Base-by-base conservation (phyloP, 2,329 filamentous ascomycete species). In the Calonectria pseudoreteaudii region DNA sequence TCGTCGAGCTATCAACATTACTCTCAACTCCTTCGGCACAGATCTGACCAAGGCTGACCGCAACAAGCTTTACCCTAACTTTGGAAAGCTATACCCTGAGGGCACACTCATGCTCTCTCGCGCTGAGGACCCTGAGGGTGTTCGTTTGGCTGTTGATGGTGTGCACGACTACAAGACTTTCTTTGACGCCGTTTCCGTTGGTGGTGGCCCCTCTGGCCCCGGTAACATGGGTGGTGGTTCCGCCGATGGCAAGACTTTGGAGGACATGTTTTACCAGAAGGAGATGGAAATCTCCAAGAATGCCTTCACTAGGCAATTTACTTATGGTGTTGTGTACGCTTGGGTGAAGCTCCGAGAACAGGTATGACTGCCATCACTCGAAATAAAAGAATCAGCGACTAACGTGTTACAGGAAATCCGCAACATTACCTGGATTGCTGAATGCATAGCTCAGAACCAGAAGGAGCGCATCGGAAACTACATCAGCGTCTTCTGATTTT, bases 381-480 rank as follows among this genome's bases (percentile, higher is more conserved):
- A 50, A 3, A 14, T 41, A 26, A 26, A 50, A 16, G 23, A 10
- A 11, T 2, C 69, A 10, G 0, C 26, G 67, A 69, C 83, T 87
- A 81, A 89, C 81, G 31, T 50, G 6, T 26, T 26, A 9, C 75
- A 98, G 96, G 97, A 99, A 94, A 98, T 98, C 81, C 94, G 97
- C 78, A 99, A 99, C 86, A 98, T 99, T 82, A 98, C 97, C 66
- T 99, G 97, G 97, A 99, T 99, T 85, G 94, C 97, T 28, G 97
- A 99, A 86, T 99, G 97, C 87, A 99, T 99, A 90, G 97, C 97
- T 70, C 97, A 99, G 87, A 98, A 98, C 88, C 97, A 99, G 87
- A 99, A 99, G 89, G 97, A 99, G 86, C 92, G 97, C 83, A 98
- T 99, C 84, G 94, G 95, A 80, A 99, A 98, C 87, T 99, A 98